Conservation (phyloP, 2,329 filamentous ascomycete species). For the Trichophyton rubrum region DNA sequence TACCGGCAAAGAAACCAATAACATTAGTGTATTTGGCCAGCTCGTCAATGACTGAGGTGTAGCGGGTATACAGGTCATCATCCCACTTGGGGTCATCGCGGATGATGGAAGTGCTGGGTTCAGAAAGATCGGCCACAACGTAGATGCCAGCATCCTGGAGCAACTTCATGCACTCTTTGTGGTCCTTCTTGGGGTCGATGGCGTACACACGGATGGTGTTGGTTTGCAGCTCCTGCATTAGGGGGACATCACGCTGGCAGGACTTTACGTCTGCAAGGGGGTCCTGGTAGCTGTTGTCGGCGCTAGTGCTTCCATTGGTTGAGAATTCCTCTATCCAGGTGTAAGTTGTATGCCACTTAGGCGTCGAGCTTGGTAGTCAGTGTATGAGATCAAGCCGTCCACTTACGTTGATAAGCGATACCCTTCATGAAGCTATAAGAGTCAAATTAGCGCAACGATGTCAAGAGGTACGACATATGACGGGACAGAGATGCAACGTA, state of each 20-base stretch:
- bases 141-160: slow-evolving; percentile 84
- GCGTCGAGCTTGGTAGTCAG: too few species aligned
- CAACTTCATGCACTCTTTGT: slow-evolving; percentile 71
- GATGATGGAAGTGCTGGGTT: slow-evolving; percentile 74
- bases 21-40: slow-evolving; percentile 77
- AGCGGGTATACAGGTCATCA: slow-evolving; percentile 62
- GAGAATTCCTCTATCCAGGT: slow-evolving; percentile 44
- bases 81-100: slow-evolving; percentile 70
- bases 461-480: slow-evolving; percentile 6
- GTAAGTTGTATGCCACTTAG: not conserved
- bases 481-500: slow-evolving; percentile 19
- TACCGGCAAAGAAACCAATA: slow-evolving; percentile 95
- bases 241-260: slow-evolving; percentile 78
- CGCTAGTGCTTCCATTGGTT: slow-evolving; percentile 41
- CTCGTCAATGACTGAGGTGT: slow-evolving; percentile 70
- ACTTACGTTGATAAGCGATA: slow-evolving; percentile 72
- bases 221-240: slow-evolving; percentile 64
- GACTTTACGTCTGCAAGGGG: slow-evolving; percentile 59
- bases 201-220: slow-evolving; percentile 95
- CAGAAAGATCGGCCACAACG: slow-evolving; percentile 78
- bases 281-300: slow-evolving; percentile 55
- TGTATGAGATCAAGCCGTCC: not conserved
- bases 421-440: slow-evolving; percentile 64
- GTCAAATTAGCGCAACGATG: slow-evolving; percentile 7
- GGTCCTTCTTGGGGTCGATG: slow-evolving; percentile 65